Evolutionary conservation across 2,329 filamentous ascomycete species (phyloP), one percentile per base, ranked within the genome.

Genomic region (Aspergillus phoenicis): DNA sequence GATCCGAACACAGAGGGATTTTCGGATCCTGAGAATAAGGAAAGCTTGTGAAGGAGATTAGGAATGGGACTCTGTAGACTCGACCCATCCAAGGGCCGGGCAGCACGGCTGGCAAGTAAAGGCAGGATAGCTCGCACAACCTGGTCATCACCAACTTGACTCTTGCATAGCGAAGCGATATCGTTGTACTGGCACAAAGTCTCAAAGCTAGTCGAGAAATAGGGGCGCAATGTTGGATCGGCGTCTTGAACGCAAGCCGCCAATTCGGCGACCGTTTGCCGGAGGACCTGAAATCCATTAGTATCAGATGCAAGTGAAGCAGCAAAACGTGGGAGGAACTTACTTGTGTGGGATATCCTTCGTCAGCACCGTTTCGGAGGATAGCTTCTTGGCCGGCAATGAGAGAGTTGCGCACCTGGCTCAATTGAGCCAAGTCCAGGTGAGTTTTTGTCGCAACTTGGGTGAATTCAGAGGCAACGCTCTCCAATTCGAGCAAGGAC

Each of bases 151-250:
- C 36, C 57, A 48, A 62, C 54, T 52, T 58, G 54, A 8, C 45
- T 58, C 24, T 64, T 52, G 39, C 57, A 59, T 53, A 68, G 57
- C 5, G 65, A 65, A 45, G 68, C 65, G 13, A 80, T 65, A 62
- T 81, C 79, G 45, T 76, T 73, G 57, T 80, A 80, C 64, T 82
- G 80, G 63, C 77, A 81, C 17, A 84, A 63, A 15, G 72, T 70
- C 65, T 82, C 81, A 63, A 83, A 84, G 43, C 79, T 73, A n/a
- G 65, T 61, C 11, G 71, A 66, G 64, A 83, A 83, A 63, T 81
- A 81, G 13, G 81, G 80, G 39, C 61, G 66, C 43, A 69, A 68
- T 15, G 65, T 58, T 20, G 68, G 67, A 49, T 73, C 69, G 26
- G 70, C 69, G 36, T 69, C 62, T 64, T 71, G 69, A 22, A 75